Conservation (phyloP, 495 filamentous ascomycete genomes). For the Durotheca rogersii region DNA sequence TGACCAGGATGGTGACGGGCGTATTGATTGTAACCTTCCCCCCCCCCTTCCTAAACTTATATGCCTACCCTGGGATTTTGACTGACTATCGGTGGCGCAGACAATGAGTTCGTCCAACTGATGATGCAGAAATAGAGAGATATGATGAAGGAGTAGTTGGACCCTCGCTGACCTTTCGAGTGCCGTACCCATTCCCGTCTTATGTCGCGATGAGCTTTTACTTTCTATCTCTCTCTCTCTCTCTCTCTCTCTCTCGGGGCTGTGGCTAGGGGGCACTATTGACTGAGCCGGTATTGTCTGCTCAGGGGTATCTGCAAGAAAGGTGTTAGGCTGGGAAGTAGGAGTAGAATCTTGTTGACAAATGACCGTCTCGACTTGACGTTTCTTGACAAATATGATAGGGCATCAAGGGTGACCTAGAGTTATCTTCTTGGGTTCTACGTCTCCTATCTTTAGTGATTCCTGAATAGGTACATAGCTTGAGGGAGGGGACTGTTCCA, state of each 20-base stretch:
- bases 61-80: no score
- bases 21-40: constrained; percentile 78
- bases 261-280: constrained; percentile 14
- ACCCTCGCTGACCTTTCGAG: constrained; percentile 23
- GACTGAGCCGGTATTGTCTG: constrained; percentile 13
- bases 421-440: background rate
- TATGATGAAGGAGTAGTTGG: constrained; percentile 17
- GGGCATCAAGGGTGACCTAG: constrained; percentile 5
- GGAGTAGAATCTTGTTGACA: constrained; percentile 25
- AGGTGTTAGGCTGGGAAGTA: constrained; percentile 31
- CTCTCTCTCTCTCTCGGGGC: constrained; percentile 20
- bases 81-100: constrained; percentile 54
- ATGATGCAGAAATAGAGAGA: constrained; percentile 99
- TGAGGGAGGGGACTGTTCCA: background rate
- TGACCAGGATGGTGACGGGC: constrained; percentile 96
- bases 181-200: constrained; percentile 35
- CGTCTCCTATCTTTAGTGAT: background rate
- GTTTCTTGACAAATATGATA: constrained; percentile 20
- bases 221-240: no score
- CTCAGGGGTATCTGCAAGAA: constrained; percentile 25
- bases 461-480: background rate
- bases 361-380: constrained; percentile 25
- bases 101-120: constrained; percentile 99
- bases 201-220: constrained; percentile 33
- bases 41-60: background rate